Evolutionary conservation across 2,329 filamentous ascomycete species (phyloP).

Genomic region (Thelonectria discophora): DNA sequence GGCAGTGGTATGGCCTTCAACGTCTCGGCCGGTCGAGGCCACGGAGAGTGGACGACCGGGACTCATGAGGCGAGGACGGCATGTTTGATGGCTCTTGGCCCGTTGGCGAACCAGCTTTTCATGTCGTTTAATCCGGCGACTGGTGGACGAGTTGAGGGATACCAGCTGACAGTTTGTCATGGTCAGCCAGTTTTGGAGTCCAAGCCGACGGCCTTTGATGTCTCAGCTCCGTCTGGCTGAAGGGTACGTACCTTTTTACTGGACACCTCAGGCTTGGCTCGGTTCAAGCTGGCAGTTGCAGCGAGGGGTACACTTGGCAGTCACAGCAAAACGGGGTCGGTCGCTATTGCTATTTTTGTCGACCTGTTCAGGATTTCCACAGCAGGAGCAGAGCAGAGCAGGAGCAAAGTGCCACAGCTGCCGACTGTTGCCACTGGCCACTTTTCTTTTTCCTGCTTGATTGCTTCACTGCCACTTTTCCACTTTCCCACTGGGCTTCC

Average conservation of each 20-base stretch:
- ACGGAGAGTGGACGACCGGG: too few species aligned
- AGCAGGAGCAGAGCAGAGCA: not conserved
- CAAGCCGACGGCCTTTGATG: too few species aligned
- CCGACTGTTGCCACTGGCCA: constrained; percentile 4
- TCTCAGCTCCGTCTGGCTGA: too few species aligned
- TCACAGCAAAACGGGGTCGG: too few species aligned
- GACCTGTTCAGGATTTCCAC: not conserved
- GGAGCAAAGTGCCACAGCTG: constrained; percentile 10
- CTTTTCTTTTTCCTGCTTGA: not conserved
- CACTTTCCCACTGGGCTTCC: constrained; percentile 7
- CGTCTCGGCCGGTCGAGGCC: constrained; percentile 12
- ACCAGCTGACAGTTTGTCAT: not conserved
- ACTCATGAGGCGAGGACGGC: too few species aligned
- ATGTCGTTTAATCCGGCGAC: not conserved
- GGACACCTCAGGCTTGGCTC: not conserved
- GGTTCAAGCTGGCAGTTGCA: constrained; percentile 16
- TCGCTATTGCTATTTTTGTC: constrained; percentile 28
- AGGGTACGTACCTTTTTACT: too few species aligned
- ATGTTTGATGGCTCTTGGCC: too few species aligned
- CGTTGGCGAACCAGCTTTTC: not conserved
- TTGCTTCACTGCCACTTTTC: constrained; percentile 12
- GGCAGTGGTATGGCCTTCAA: constrained; percentile 4
- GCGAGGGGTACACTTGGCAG: too few species aligned
- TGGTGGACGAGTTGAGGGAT: not conserved
- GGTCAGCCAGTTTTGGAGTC: constrained; percentile 16